Evolutionary conservation across 1,284 basidiomycete species (phyloP).

Genomic region (Cutaneotrichosporon cutaneum): DNA sequence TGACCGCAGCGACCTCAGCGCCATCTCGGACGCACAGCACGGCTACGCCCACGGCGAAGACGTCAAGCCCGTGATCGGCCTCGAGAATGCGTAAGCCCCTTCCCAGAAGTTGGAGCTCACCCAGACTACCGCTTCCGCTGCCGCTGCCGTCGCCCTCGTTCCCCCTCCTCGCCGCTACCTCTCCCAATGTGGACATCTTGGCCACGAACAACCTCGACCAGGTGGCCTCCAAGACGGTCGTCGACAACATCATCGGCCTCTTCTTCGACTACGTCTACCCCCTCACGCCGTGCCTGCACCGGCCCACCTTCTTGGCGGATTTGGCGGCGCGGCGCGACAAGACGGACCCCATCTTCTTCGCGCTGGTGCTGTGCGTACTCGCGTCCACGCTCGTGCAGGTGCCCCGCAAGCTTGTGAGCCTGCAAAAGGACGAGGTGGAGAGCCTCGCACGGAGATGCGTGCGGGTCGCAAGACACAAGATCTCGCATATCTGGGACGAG

Average conservation of each 20-base stretch:
- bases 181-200: slow-evolving; percentile 16
- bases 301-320: slow-evolving; percentile 44
- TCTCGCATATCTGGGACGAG: slow-evolving; percentile 39
- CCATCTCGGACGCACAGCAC: slow-evolving; percentile 39
- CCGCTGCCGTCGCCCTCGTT: slow-evolving; percentile 12
- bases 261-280: slow-evolving; percentile 50
- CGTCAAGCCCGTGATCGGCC: not conserved
- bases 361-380: slow-evolving; percentile 36
- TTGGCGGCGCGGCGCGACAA: slow-evolving; percentile 36
- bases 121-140: not conserved
- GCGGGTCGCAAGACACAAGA: slow-evolving; percentile 35
- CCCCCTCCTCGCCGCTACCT: slow-evolving; percentile 15
- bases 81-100: not conserved
- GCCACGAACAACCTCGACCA: slow-evolving; percentile 37
- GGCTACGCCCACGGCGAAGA: slow-evolving; percentile 21
- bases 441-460: slow-evolving; percentile 37
- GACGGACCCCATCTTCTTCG: slow-evolving; percentile 42
- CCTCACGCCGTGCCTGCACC: slow-evolving; percentile 44
- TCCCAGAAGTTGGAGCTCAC: no score
- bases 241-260: slow-evolving; percentile 40
- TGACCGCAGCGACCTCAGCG: slow-evolving; percentile 24
- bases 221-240: slow-evolving; percentile 31
- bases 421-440: slow-evolving; percentile 45
- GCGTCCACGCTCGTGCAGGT: slow-evolving; percentile 46
- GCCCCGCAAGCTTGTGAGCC: slow-evolving; percentile 37